Conservation (phyloP, 345 rosid genomes). For the Eucalyptus curtisii region DNA sequence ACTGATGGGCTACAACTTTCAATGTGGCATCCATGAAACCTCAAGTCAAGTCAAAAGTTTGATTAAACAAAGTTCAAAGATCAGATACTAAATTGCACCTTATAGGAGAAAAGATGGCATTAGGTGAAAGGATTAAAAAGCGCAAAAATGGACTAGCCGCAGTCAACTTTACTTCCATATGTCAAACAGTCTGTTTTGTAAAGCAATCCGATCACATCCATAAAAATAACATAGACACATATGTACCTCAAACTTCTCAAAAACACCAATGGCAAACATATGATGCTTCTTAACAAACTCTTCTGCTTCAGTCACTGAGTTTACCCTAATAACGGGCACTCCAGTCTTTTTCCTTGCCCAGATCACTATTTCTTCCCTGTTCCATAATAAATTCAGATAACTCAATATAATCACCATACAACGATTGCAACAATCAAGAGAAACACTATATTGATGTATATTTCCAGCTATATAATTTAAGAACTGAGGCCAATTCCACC, state of each 20-base stretch:
- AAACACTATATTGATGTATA: background rate
- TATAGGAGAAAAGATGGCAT: background rate
- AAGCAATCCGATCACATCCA: background rate
- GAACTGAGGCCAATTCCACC: background rate
- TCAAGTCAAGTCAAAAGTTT: background rate
- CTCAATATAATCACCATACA: background rate
- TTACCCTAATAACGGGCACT: slow-evolving; percentile 41
- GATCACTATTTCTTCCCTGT: slow-evolving; percentile 67
- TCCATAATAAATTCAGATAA: background rate
- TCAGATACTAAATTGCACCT: background rate
- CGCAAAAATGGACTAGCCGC: background rate
- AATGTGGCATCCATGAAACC: background rate
- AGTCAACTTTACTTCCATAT: background rate
- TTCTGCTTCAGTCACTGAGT: slow-evolving; percentile 43
- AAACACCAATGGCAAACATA: slow-evolving; percentile 43
- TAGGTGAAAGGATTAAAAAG: background rate
- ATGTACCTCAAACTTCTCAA: slow-evolving; percentile 60
- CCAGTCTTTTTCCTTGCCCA: slow-evolving; percentile 88
- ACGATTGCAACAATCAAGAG: background rate
- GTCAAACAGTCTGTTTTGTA: background rate
- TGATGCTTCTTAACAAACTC: slow-evolving; percentile 39
- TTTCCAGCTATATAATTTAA: background rate
- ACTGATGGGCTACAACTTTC: background rate
- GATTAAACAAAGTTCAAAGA: background rate
- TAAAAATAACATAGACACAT: background rate